Evolutionary conservation across 1,284 basidiomycete genomes (phyloP), one percentile per base, ranked within the genome.

Genomic region (Peniophora sp.): DNA sequence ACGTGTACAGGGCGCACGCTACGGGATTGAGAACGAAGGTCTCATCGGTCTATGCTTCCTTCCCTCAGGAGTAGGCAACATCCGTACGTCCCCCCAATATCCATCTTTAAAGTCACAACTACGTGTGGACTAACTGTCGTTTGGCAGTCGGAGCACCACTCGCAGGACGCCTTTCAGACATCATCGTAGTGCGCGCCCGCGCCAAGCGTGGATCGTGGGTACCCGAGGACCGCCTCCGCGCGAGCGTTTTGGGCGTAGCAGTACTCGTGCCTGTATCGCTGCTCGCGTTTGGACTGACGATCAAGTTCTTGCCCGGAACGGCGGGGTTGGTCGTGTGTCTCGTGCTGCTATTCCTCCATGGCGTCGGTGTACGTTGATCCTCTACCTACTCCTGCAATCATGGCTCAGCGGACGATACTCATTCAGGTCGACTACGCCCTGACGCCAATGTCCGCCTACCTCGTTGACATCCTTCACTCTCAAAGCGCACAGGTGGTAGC

Each of bases 201-300:
- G 65, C 64, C 49, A 64, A 69, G 17, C 70, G 83, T 32, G 71
- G 72, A 41, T 55, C 64, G 14, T 75, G 70, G 75, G 68, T 71
- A 2, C 80, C 83, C 0, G 84, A 87, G 59, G 84, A 85, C 58
- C 70, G 83, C 3, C 68, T 85, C 20, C 67, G 72, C 9, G 78
- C 74, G 0, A 69, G 69, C 0, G 60, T 79, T 39, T 53, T 73
- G 6, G 81, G 78, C 14, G 68, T 69, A 0, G 66, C 66, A 0
- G 27, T 78, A 5, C 56, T 81, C 36, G 64, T 77, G n/a, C 77
- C 77, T 0, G 17, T 68, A 6, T 70, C 72, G 2, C 61, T 71
- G 2, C 53, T 72, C 16, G 53, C 62, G 2, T 65, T 61, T 2
- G 69, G 67, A 0, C 38, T 71, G 6, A 59, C 66, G 32, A 67